Conservation (phyloP, 73 alveolate species). For the Tetrahymena borealis region DNA sequence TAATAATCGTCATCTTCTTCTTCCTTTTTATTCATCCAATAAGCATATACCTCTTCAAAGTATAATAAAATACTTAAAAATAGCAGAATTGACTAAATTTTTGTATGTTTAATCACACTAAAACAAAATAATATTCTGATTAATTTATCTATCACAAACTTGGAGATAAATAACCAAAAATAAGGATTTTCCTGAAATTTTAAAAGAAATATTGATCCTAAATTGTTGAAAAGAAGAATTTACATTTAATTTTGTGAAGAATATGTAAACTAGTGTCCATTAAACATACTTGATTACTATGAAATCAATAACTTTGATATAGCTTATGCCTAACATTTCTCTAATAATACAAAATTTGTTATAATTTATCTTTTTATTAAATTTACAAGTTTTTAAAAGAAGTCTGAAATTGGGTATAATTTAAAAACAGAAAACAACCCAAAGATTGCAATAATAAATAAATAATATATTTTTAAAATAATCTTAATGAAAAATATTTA, state of each 20-base stretch:
- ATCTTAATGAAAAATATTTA: too few relatives aligned
- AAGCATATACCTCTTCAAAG: not conserved
- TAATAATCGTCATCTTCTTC: not conserved
- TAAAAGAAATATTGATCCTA: not conserved
- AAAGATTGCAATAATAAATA: too few relatives aligned
- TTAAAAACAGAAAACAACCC: too few relatives aligned
- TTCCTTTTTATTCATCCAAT: not conserved
- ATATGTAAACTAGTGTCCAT: not conserved
- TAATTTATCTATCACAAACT: not conserved
- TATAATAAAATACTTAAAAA: not conserved
- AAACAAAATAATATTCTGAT: not conserved
- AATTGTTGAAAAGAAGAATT: not conserved
- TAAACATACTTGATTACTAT: not conserved
- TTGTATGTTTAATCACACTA: not conserved
- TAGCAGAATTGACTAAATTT: not conserved
- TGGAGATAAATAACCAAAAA: not conserved
- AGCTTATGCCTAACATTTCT: not conserved
- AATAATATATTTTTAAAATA: too few relatives aligned
- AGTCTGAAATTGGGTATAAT: too few relatives aligned
- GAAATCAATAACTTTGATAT: not conserved
- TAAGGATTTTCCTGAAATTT: not conserved
- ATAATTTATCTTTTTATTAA: too few relatives aligned
- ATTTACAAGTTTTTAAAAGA: too few relatives aligned
- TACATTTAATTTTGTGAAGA: not conserved
- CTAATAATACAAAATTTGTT: not conserved